These are phyloP conservation scores for Coemansia sp. DNA, from an alignment of 192 early-diverging fungal genomes.

Conservation along the genomic window DNA sequence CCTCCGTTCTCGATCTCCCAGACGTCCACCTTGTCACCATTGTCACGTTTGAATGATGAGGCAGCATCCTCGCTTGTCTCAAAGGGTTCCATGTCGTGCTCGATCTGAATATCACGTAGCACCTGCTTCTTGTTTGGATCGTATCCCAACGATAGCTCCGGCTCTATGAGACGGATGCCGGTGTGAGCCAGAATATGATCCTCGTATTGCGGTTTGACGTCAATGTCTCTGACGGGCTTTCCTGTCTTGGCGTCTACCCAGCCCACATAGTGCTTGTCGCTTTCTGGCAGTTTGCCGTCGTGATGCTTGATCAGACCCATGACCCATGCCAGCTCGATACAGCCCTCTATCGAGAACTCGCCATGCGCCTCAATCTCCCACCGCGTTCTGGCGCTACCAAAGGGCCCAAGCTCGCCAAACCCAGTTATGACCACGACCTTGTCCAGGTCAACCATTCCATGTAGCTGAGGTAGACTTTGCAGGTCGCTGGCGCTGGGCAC, in stretches of 20 bases:
- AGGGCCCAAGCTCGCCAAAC: constrained; percentile 91
- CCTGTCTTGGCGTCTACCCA: constrained; percentile 87
- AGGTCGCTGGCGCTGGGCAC: constrained; percentile 62
- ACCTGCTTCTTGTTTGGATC: constrained; percentile 79
- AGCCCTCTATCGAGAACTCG: constrained; percentile 52
- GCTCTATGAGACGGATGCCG: constrained; percentile 65
- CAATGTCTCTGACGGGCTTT: constrained; percentile 79
- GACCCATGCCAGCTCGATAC: constrained; percentile 97
- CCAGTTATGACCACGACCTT: constrained; percentile 90
- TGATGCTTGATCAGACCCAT: constrained; percentile 93
- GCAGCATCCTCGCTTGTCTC: constrained; percentile 87
- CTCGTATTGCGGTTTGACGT: constrained; percentile 89
- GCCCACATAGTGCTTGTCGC: constrained; percentile 48
- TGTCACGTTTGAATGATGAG: constrained; percentile 72
- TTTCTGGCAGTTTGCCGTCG: constrained; percentile 39
- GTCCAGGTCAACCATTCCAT: constrained; percentile 84
- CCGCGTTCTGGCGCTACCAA: constrained; percentile 85
- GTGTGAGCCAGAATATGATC: constrained; percentile 80
- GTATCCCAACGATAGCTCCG: constrained; percentile 82
- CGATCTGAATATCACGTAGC: constrained; percentile 86
- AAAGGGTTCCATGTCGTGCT: constrained; percentile 83
- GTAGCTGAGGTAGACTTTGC: constrained; percentile 59
- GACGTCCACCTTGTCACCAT: constrained; percentile 72
- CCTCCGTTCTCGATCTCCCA: neutral
- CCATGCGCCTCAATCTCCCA: constrained; percentile 96